phyloP scores from a whole-genome alignment of 2,329 filamentous ascomycete genomes.

The Ophiocordyceps camponoti-floridani region DNA sequence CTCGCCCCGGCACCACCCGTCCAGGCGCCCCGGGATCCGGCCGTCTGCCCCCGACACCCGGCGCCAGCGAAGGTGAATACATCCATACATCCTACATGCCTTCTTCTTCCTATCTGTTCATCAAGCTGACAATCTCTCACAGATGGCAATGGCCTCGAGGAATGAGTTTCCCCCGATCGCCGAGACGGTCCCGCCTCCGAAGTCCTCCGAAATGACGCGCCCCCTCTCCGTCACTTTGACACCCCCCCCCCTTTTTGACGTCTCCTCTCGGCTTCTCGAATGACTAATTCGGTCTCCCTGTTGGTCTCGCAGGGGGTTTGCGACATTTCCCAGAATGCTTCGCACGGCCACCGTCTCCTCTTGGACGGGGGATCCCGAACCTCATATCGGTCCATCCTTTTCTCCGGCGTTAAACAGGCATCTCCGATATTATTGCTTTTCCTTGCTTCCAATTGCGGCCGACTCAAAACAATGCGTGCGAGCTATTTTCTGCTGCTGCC shows the following conservation, averaged over 20 bases:
- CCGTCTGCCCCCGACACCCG: constrained; percentile 41
- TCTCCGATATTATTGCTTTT: neutral
- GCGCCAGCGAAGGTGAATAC: constrained; percentile 47
- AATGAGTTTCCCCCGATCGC: neutral
- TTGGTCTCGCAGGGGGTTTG: neutral
- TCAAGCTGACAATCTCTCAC: too few relatives aligned
- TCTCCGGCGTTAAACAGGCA: constrained; percentile 4
- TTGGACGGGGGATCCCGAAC: neutral
- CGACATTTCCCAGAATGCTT: neutral
- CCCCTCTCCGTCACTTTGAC: neutral
- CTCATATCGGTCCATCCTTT: constrained; percentile 1
- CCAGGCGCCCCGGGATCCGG: constrained; percentile 32
- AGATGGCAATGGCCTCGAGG: neutral
- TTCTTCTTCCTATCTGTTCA: neutral
- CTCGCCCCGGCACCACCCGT: constrained; percentile 36
- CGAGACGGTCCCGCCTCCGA: neutral
- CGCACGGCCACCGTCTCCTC: neutral
- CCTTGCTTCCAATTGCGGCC: neutral
- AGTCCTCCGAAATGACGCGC: too few relatives aligned
- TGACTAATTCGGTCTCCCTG: too few relatives aligned
- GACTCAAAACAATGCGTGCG: neutral
- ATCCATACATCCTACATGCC: neutral
- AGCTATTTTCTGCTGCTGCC: neutral
- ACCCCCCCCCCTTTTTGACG: neutral
- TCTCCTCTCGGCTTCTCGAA: too few relatives aligned